Conservation (phyloP, 257 asterid species). For the Coffea canephora region DNA sequence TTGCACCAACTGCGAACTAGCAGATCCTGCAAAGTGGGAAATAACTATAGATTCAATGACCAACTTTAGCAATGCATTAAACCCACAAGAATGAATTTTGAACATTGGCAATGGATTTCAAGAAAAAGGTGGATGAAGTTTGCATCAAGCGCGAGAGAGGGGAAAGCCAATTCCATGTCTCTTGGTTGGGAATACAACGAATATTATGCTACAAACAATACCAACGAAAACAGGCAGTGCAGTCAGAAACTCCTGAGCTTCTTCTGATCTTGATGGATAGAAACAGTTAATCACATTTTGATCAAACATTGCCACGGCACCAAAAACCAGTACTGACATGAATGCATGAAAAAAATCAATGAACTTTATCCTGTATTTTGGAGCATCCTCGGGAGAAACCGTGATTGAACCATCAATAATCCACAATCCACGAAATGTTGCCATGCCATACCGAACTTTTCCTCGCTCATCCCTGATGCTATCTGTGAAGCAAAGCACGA, state of each 20-base stretch:
- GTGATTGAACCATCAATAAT: conserved; percentile 48
- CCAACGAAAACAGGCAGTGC: conserved; percentile 70
- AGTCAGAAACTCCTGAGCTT: conserved; percentile 44
- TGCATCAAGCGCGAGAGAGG: conserved; percentile 47
- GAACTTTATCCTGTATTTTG: conserved; percentile 38
- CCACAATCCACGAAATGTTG: conserved; percentile 64
- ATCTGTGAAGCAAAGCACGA: conserved; percentile 64
- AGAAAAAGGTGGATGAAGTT: not conserved
- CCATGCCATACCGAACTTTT: conserved; percentile 80
- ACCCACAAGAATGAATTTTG: not conserved
- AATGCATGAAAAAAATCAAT: conserved; percentile 67
- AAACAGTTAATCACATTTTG: conserved; percentile 63
- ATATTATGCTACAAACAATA: conserved; percentile 54
- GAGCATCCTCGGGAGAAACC: conserved; percentile 39
- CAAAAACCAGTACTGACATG: conserved; percentile 58
- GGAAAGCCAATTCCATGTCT: conserved; percentile 93
- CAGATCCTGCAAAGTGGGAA: too few relatives aligned
- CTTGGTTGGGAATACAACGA: conserved; percentile 54
- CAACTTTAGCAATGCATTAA: too few relatives aligned
- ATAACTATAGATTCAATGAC: too few relatives aligned
- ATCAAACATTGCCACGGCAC: conserved; percentile 68
- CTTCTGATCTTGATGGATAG: conserved; percentile 63
- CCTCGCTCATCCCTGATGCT: conserved; percentile 72
- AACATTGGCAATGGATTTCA: not conserved
- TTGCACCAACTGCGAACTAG: too few relatives aligned